Percentiles rank a stretch among this genome's conserved stretches.
These are phyloP conservation scores for Colletotrichum camelliae DNA, from an alignment of 2,329 filamentous ascomycete genomes.

Conservation along the genomic window DNA sequence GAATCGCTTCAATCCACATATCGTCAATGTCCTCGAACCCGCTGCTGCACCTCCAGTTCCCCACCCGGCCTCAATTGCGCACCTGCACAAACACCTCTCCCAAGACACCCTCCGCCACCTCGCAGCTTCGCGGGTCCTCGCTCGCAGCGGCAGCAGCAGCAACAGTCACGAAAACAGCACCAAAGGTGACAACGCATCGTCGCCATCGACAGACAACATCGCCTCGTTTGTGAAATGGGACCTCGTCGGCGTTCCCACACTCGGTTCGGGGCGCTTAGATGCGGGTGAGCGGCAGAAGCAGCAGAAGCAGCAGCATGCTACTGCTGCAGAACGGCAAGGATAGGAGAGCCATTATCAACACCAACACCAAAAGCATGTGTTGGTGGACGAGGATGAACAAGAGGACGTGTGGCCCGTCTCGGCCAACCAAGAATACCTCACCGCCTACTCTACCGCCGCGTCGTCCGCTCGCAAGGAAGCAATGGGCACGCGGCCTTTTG, in stretches of 20 bases:
- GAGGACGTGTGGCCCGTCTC: slow-evolving; percentile 34
- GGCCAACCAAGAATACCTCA: slow-evolving; percentile 33
- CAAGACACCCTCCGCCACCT: slow-evolving; percentile 35
- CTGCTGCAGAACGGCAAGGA: background rate
- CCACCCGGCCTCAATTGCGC: slow-evolving; percentile 33
- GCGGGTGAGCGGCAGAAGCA: background rate
- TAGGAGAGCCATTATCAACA: background rate
- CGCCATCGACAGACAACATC: background rate
- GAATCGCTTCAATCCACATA: slow-evolving; percentile 38
- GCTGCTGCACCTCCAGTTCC: slow-evolving; percentile 45
- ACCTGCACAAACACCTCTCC: slow-evolving; percentile 34
- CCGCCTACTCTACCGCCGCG: slow-evolving; percentile 33
- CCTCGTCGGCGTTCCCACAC: slow-evolving; percentile 20
- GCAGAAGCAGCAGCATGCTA: background rate
- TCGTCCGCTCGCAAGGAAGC: slow-evolving; percentile 34
- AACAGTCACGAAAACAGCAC: background rate
- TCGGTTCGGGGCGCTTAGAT: slow-evolving; percentile 3
- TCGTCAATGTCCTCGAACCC: slow-evolving; percentile 43
- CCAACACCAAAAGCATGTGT: background rate
- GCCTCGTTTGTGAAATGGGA: slow-evolving; percentile 3
- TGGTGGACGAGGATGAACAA: slow-evolving; percentile 17
- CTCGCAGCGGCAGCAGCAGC: slow-evolving; percentile 20
- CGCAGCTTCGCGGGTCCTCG: slow-evolving; percentile 33
- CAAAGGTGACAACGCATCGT: background rate
- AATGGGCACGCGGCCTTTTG: slow-evolving; percentile 35